Percentiles rank a stretch among this genome's conserved stretches.
These are phyloP conservation scores for Hypholoma sublateritium DNA, from an alignment of 768 basidiomycete species.

Conservation along the genomic window DNA sequence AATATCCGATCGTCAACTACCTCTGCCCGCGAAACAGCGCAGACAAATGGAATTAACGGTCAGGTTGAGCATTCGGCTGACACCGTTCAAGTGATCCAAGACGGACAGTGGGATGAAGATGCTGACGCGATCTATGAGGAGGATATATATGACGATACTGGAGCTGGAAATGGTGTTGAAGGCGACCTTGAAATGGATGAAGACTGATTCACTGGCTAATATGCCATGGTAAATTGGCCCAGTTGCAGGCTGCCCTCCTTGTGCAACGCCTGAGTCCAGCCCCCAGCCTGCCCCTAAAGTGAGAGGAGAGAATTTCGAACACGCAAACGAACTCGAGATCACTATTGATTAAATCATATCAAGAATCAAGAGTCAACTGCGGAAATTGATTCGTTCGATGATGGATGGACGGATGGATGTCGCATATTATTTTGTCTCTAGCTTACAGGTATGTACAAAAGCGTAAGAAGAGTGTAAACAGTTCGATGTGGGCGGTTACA, in stretches of 20 bases:
- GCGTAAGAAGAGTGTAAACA: slow-evolving; percentile 10
- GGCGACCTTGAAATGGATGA: slow-evolving; percentile 73
- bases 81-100: slow-evolving; percentile 21
- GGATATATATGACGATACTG: slow-evolving; percentile 62
- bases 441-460: slow-evolving; percentile 10
- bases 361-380: no score
- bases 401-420: not conserved
- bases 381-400: no score
- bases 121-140: slow-evolving; percentile 48
- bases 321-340: no score
- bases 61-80: not conserved
- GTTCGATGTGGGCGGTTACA: not conserved
- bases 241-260: no score
- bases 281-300: no score
- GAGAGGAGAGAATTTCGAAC: no score
- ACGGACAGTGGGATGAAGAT: slow-evolving; percentile 34
- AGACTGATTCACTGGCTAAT: not conserved
- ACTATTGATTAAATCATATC: no score
- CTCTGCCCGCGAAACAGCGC: not conserved
- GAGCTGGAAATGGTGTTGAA: slow-evolving; percentile 65
- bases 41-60: slow-evolving; percentile 9
- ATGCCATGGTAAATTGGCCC: no score
- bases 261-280: no score
- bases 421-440: slow-evolving; percentile 20
- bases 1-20: slow-evolving; percentile 40